These are phyloP conservation scores for Torulaspora quercuum DNA, from an alignment of 805 yeast genomes.

Conservation along the genomic window DNA sequence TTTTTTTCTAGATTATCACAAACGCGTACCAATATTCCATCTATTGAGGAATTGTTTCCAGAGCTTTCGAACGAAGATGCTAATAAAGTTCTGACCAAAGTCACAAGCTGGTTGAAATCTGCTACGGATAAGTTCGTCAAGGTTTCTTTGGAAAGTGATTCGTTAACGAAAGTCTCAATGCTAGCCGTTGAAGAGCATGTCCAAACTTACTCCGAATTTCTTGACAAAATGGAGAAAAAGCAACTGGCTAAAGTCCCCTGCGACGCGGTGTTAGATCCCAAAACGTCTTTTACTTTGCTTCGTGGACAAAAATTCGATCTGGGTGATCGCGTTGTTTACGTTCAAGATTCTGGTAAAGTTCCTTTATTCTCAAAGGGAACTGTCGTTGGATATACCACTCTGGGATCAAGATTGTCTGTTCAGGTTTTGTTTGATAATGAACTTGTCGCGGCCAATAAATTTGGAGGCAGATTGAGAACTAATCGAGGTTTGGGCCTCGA, in stretches of 20 bases:
- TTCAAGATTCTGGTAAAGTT: slow-evolving; percentile 83
- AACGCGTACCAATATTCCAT: slow-evolving; percentile 28
- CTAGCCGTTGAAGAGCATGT: slow-evolving; percentile 61
- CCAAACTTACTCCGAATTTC: slow-evolving; percentile 43
- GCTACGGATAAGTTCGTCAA: slow-evolving; percentile 54
- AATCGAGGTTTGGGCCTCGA: slow-evolving; percentile 84
- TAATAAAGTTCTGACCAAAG: slow-evolving; percentile 29
- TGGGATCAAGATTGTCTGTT: slow-evolving; percentile 51
- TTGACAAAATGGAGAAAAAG: slow-evolving; percentile 48
- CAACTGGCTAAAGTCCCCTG: slow-evolving; percentile 80
- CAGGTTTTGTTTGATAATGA: slow-evolving; percentile 83
- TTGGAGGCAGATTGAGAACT: slow-evolving; percentile 72
- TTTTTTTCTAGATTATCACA: slow-evolving; percentile 47
- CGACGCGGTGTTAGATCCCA: slow-evolving; percentile 74
- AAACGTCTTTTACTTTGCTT: slow-evolving; percentile 64
- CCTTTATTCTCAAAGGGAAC: slow-evolving; percentile 88
- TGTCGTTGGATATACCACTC: slow-evolving; percentile 70
- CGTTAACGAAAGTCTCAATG: slow-evolving; percentile 64
- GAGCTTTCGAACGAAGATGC: slow-evolving; percentile 33
- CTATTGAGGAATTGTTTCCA: slow-evolving; percentile 36
- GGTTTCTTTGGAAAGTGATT: slow-evolving; percentile 75
- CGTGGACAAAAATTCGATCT: slow-evolving; percentile 72
- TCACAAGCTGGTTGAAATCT: slow-evolving; percentile 44
- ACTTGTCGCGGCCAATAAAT: slow-evolving; percentile 73
- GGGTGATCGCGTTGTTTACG: slow-evolving; percentile 88